Evolutionary conservation across 768 basidiomycete genomes (phyloP).

Genomic region (Erythrobasidium yunnanense): DNA sequence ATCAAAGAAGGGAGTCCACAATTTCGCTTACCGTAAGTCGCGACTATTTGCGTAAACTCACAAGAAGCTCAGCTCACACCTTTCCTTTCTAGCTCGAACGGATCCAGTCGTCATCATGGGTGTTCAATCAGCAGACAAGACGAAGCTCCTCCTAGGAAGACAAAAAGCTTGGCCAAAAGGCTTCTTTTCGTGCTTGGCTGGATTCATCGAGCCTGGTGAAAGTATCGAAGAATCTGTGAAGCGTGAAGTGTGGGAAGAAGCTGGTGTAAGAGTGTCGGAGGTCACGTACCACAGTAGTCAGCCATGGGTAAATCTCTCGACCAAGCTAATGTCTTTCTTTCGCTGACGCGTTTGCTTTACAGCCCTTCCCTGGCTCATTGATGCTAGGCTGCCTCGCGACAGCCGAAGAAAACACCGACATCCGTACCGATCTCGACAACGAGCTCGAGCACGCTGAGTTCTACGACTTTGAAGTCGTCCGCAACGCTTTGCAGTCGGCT

Average conservation of each 20-base stretch:
- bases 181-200: conserved; percentile 82
- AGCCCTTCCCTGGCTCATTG: conserved; percentile 19
- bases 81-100: conserved; percentile 47
- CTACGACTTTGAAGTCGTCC: conserved; percentile 67
- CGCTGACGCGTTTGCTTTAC: not conserved
- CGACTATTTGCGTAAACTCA: conserved; percentile 36
- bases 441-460: conserved; percentile 89
- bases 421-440: conserved; percentile 80
- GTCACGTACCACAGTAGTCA: conserved; percentile 74
- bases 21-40: conserved; percentile 47
- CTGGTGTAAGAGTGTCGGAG: conserved; percentile 74
- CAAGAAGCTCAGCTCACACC: conserved; percentile 37
- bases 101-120: conserved; percentile 84
- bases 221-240: conserved; percentile 85
- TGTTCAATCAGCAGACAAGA: conserved; percentile 63
- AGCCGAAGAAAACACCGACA: conserved; percentile 60
- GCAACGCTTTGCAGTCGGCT: conserved; percentile 48
- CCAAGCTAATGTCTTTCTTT: conserved; percentile 40
- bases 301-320: conserved; percentile 54
- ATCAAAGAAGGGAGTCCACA: conserved; percentile 68
- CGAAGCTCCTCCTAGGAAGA: conserved; percentile 75
- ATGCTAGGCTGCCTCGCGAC: conserved; percentile 84
- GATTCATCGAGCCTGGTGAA: conserved; percentile 90
- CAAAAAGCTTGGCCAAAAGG: conserved; percentile 47
- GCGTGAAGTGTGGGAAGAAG: conserved; percentile 92